A percentile compares a stretch with the other conserved stretches of the same genome.
Conservation (phyloP, 1,284 basidiomycete species). For the Cryptococcus sp. region DNA sequence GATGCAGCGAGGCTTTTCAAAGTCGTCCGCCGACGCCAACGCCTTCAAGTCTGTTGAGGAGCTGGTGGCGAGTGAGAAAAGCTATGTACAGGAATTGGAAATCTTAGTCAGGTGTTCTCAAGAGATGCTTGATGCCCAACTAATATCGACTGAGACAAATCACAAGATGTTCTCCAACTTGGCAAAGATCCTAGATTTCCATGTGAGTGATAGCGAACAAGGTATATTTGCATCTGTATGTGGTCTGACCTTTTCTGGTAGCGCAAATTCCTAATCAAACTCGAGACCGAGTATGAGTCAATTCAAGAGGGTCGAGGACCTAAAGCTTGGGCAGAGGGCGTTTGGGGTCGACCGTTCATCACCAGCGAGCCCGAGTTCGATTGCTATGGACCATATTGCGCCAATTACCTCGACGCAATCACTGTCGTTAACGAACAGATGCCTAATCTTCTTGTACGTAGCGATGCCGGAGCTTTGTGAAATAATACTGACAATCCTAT, state of each 20-base stretch:
- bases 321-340: slow-evolving; percentile 75
- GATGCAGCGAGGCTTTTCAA: slow-evolving; percentile 25
- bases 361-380: slow-evolving; percentile 83
- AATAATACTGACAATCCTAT: slow-evolving; percentile 11
- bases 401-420: slow-evolving; percentile 87
- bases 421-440: slow-evolving; percentile 83
- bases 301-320: slow-evolving; percentile 60
- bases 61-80: slow-evolving; percentile 67
- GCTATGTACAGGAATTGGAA: slow-evolving; percentile 97
- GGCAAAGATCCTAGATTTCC: slow-evolving; percentile 94
- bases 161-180: slow-evolving; percentile 95
- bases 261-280: slow-evolving; percentile 89
- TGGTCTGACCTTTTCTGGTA: slow-evolving; percentile 15
- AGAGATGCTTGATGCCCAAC: slow-evolving; percentile 74
- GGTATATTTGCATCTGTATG: background rate
- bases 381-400: slow-evolving; percentile 97
- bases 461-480: background rate
- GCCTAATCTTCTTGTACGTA: slow-evolving; percentile 74
- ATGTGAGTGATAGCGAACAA: slow-evolving; percentile 50
- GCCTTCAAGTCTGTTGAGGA: slow-evolving; percentile 51
- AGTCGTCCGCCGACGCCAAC: slow-evolving; percentile 34
- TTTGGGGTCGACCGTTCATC: slow-evolving; percentile 80
- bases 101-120: slow-evolving; percentile 88
- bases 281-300: slow-evolving; percentile 70
- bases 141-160: slow-evolving; percentile 90